Evolutionary conservation across 768 basidiomycete genomes (phyloP).

Genomic region (Nidula microcarpa): DNA sequence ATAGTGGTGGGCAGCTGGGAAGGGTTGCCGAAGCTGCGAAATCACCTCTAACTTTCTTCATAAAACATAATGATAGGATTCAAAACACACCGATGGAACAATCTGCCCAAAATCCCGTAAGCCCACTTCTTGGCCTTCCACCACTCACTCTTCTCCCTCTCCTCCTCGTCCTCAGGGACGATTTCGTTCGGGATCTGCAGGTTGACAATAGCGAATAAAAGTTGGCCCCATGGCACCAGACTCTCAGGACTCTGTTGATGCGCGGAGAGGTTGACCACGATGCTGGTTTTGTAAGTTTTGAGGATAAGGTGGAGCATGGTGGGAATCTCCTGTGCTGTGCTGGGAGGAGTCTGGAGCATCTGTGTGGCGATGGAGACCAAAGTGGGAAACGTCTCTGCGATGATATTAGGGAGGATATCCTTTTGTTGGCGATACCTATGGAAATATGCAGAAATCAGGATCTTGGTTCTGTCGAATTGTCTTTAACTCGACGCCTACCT

Average conservation of each 20-base stretch:
- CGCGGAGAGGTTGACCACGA: conserved; percentile 64
- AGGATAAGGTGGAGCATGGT: conserved; percentile 83
- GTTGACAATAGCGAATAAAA: conserved; percentile 79
- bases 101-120: conserved; percentile 69
- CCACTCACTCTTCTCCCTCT: conserved; percentile 79
- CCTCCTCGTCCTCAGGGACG: conserved; percentile 70
- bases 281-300: conserved; percentile 83
- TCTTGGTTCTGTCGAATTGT: neutral
- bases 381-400: conserved; percentile 66
- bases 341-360: conserved; percentile 63
- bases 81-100: conserved; percentile 64
- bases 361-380: conserved; percentile 71
- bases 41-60: neutral
- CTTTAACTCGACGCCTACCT: conserved; percentile 25
- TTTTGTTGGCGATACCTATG: conserved; percentile 65
- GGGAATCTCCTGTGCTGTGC: conserved; percentile 69
- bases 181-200: conserved; percentile 60
- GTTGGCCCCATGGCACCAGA: conserved; percentile 83
- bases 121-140: conserved; percentile 96
- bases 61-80: neutral
- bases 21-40: conserved; percentile 74
- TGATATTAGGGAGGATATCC: conserved; percentile 56
- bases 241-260: conserved; percentile 77
- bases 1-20: conserved; percentile 77
- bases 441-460: too few relatives aligned